Percentiles rank a stretch among this genome's conserved stretches.
phyloP scores from a whole-genome alignment of 805 yeast species.

The Ogataea methanolica region DNA sequence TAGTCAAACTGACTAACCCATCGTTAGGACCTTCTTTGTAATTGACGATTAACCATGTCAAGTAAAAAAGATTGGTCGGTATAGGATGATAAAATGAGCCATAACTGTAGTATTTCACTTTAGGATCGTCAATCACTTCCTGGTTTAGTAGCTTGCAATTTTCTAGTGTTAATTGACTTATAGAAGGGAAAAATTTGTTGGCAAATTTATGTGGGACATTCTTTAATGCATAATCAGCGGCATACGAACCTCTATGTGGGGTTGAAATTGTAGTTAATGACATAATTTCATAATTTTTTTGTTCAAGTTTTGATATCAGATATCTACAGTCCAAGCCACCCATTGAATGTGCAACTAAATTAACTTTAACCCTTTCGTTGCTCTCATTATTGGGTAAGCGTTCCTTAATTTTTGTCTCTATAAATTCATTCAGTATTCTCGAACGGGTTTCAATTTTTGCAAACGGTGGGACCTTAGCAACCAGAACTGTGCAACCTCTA shows the following conservation, averaged over 20 bases:
- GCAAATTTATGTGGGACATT: slow-evolving; percentile 17
- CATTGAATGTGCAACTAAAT: slow-evolving; percentile 87
- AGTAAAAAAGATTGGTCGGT: slow-evolving; percentile 55
- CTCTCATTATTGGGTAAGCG: slow-evolving; percentile 16
- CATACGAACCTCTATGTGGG: slow-evolving; percentile 83
- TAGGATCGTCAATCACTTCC: slow-evolving; percentile 47
- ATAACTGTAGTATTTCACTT: slow-evolving; percentile 72
- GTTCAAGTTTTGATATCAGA: slow-evolving; percentile 53
- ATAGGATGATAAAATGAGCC: slow-evolving; percentile 71
- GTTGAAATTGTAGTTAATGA: slow-evolving; percentile 83
- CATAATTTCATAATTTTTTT: slow-evolving; percentile 50
- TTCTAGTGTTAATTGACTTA: slow-evolving; percentile 63
- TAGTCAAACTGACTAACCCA: slow-evolving; percentile 76
- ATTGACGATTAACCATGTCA: slow-evolving; percentile 62
- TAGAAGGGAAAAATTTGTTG: slow-evolving; percentile 28
- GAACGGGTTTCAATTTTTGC: slow-evolving; percentile 75
- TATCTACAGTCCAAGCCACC: slow-evolving; percentile 88
- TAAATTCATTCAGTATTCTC: slow-evolving; percentile 43
- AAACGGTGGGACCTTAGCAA: slow-evolving; percentile 79
- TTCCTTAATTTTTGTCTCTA: slow-evolving; percentile 28
- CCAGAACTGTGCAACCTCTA: slow-evolving; percentile 64
- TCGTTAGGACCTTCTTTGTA: slow-evolving; percentile 59
- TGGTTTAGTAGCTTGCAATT: slow-evolving; percentile 52
- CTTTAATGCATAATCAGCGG: slow-evolving; percentile 63
- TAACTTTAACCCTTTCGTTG: slow-evolving; percentile 45